phyloP scores from a whole-genome alignment of 1,284 basidiomycete species.

The Apiotrichum veenhuisii region DNA sequence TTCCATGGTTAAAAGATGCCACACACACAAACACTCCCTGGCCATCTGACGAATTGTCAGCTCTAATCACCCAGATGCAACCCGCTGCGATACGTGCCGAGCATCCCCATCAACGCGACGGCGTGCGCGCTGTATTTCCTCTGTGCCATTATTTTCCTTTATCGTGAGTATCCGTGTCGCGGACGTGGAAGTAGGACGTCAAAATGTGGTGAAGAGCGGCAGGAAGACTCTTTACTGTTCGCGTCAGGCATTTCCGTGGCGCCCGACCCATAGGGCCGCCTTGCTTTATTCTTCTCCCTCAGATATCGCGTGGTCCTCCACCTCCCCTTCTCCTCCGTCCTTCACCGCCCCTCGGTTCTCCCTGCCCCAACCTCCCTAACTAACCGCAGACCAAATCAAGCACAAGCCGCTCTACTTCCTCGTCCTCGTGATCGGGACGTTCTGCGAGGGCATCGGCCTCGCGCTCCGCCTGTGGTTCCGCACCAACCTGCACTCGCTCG shows the following conservation, averaged over 20 bases:
- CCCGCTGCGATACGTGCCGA: conserved; percentile 58
- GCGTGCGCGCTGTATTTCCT: conserved; percentile 57
- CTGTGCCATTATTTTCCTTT: conserved; percentile 56
- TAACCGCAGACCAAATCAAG: conserved; percentile 17
- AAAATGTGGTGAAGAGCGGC: no score
- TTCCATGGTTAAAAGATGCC: no score
- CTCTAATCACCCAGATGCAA: conserved; percentile 31
- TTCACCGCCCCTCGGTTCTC: no score
- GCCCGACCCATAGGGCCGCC: no score
- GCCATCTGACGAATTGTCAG: background rate
- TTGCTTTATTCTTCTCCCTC: no score
- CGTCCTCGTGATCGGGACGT: conserved; percentile 16
- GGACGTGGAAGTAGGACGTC: no score
- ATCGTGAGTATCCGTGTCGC: conserved; percentile 41
- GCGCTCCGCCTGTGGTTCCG: conserved; percentile 16
- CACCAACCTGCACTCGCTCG: conserved; percentile 7
- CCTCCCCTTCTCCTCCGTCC: no score
- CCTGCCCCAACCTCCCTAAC: background rate
- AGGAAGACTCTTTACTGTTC: no score
- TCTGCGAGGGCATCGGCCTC: conserved; percentile 15
- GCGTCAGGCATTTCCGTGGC: no score
- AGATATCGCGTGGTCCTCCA: no score
- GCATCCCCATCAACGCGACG: conserved; percentile 57
- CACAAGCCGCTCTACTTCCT: conserved; percentile 16
- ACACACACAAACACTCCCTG: no score